Percentiles rank a stretch among this genome's conserved stretches.
Conservation (phyloP, 139 green algal species). For the Chlamydomonas urium region DNA sequence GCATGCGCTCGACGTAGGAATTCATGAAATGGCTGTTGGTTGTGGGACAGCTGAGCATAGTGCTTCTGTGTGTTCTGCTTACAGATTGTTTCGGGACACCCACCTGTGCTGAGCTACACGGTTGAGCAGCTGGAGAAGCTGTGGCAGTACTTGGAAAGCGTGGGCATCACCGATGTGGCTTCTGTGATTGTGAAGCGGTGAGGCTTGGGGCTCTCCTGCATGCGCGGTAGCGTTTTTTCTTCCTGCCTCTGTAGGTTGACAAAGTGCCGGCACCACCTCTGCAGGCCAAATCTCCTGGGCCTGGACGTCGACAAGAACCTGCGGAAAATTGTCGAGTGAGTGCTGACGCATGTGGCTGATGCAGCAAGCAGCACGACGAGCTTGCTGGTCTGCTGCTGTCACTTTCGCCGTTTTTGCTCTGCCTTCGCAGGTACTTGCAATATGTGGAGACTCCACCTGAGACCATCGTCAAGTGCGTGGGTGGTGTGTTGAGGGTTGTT, state of each 20-base stretch:
- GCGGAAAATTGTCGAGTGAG: conserved; percentile 40
- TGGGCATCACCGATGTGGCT: conserved; percentile 18
- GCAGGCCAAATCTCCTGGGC: conserved; percentile 67
- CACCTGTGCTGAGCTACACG: conserved; percentile 64
- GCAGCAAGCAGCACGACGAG: too few species aligned
- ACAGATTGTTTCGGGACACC: conserved; percentile 62
- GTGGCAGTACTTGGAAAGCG: conserved; percentile 45
- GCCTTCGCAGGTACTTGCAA: conserved; percentile 49
- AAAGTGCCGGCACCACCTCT: conserved; percentile 23
- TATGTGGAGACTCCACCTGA: conserved; percentile 49
- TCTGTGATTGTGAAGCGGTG: background rate
- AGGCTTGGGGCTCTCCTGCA: too few species aligned
- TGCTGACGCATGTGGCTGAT: background rate
- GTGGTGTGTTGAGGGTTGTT: too few species aligned
- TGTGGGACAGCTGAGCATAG: background rate
- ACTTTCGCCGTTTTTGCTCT: conserved; percentile 39
- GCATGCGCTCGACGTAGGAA: background rate
- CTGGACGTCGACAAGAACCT: conserved; percentile 59
- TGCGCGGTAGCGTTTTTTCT: background rate
- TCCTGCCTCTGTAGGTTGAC: background rate
- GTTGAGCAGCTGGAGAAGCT: conserved; percentile 60
- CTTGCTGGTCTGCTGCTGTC: too few species aligned
- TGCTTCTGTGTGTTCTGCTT: background rate
- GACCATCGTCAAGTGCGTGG: conserved; percentile 47
- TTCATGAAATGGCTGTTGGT: background rate